Base-by-base conservation (phyloP, 495 filamentous ascomycete genomes). In the Aspergillus olivimuriae region DNA sequence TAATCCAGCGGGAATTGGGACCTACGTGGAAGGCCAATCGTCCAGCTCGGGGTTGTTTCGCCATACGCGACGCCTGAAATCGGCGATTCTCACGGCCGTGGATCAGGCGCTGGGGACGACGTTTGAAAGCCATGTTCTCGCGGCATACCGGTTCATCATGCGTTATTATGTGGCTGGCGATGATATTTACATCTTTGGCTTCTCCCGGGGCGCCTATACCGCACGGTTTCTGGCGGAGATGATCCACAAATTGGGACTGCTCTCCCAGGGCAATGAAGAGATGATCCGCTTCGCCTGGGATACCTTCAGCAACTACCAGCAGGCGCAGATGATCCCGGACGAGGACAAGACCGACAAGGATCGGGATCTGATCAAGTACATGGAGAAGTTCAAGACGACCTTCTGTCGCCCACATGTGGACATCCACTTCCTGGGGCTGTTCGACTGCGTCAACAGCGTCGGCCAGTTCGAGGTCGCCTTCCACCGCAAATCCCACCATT, bases 101-200 rank as follows among this genome's bases (percentile, higher is more conserved):
- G 48, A 51, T 23, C 31, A 47, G 1, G 86, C 84, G 1, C 55
- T 91, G 20, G 87, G 86, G 4, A 76, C 78, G 0, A 84, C 82
- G 0, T 90, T 91, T 46, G 80, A 78, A 43, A 72, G 82, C 2
- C 87, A 92, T 63, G 83, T 87, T n/a, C 73, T 90, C 34, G 86
- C 77, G 2, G 86, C 84, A 4, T 94, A 94, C 58, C 80, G 80
- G 43, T 91, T 90, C 55, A 65, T 91, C n/a, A 94, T 94, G 87
- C 77, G 83, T n/a, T 86, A 85, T 58, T 91, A 91, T 58, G 61
- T 68, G 9, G 69, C 75, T 0, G 86, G 84, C 1, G 82, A 89
- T 44, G 75, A 86, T 46, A 86, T 90, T 24, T 79, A 69, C 44
- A 75, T 91, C 48, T 89, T 91, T 41, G 87, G 87, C 12, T 94